Conservation (phyloP, 2,329 filamentous ascomycete genomes). For the Colletotrichum endophyticum region DNA sequence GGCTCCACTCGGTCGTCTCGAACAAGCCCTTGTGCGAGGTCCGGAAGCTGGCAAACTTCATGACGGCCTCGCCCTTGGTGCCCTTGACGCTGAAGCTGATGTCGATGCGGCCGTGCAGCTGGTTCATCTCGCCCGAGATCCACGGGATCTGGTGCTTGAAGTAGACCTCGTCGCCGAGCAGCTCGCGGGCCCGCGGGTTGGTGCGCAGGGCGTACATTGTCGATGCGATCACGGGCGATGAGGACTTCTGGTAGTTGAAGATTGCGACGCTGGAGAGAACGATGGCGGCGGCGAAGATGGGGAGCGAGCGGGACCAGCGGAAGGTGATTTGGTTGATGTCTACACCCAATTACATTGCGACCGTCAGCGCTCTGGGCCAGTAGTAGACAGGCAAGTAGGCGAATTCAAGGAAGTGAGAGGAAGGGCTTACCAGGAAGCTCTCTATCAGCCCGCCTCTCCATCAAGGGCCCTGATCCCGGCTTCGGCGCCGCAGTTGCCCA, state of each 20-base stretch:
- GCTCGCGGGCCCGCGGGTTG: slow-evolving; percentile 72
- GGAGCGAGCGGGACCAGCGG: slow-evolving; percentile 75
- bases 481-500: slow-evolving; percentile 60
- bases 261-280: slow-evolving; percentile 79
- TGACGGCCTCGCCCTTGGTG: slow-evolving; percentile 70
- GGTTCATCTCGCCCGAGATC: slow-evolving; percentile 89
- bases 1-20: slow-evolving; percentile 88
- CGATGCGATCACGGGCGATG: slow-evolving; percentile 83
- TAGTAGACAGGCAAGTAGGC: not conserved
- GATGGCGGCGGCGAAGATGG: slow-evolving; percentile 79
- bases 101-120: slow-evolving; percentile 89
- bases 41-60: slow-evolving; percentile 81
- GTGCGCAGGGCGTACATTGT: slow-evolving; percentile 93
- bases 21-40: slow-evolving; percentile 68
- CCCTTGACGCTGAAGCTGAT: slow-evolving; percentile 88
- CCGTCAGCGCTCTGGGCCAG: not conserved
- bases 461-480: slow-evolving; percentile 65
- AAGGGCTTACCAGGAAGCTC: slow-evolving; percentile 63
- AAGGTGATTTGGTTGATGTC: slow-evolving; percentile 51
- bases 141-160: slow-evolving; percentile 80
- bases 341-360: slow-evolving; percentile 18
- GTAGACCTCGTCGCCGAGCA: slow-evolving; percentile 87
- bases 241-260: slow-evolving; percentile 99
- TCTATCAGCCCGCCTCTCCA: slow-evolving; percentile 69
- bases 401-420: not conserved